Percentiles rank a stretch among this genome's conserved stretches.
phyloP scores from a whole-genome alignment of 257 asterid genomes.

The Lycium barbarum region DNA sequence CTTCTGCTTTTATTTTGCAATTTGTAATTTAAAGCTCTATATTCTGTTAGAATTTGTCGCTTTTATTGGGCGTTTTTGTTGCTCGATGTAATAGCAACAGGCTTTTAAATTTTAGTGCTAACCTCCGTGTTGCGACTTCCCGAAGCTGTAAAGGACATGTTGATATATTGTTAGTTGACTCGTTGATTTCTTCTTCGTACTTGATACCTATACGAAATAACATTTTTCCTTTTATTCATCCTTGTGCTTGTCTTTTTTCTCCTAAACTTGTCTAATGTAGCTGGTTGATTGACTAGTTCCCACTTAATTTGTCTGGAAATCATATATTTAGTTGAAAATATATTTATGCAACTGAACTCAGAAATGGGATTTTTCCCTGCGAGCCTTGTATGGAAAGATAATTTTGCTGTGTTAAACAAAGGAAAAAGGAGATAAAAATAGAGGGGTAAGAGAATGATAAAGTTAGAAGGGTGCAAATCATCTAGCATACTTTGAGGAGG shows the following conservation, averaged over 20 bases:
- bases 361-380: not conserved
- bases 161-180: conserved; percentile 6
- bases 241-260: too few species aligned
- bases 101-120: not conserved
- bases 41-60: conserved; percentile 15
- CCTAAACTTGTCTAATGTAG: not conserved
- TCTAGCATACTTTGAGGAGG: not conserved
- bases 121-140: not conserved
- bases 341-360: not conserved
- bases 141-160: not conserved
- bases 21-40: conserved; percentile 22
- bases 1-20: conserved; percentile 26
- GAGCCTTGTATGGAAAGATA: not conserved
- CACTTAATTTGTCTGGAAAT: not conserved
- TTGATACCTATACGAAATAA: conserved; percentile 1
- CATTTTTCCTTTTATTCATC: not conserved
- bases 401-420: not conserved
- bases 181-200: not conserved
- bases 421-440: not conserved
- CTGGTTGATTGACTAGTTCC: too few species aligned
- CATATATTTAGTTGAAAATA: too few species aligned
- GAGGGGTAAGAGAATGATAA: not conserved
- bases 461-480: not conserved
- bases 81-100: conserved; percentile 24
- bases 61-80: conserved; percentile 21